Conservation (phyloP, 257 asterid species). For the Schizonepeta tenuifolia region DNA sequence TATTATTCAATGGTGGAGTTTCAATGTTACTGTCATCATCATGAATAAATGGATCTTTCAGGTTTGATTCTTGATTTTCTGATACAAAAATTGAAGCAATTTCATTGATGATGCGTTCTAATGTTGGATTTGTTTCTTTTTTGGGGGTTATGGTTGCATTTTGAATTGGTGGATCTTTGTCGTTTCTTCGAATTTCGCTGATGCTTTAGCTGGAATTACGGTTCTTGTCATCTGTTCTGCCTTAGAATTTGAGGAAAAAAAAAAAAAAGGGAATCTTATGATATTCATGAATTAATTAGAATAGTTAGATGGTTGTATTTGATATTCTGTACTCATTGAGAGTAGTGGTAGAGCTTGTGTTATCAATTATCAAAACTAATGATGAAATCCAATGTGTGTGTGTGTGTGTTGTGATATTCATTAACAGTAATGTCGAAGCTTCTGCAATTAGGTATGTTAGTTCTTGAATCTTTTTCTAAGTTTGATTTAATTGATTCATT, state of each 20-base stretch:
- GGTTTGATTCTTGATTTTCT: constrained; percentile 43
- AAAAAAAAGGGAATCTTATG: constrained; percentile 21
- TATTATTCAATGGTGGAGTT: constrained; percentile 85
- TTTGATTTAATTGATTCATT: background rate
- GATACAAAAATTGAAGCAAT: background rate
- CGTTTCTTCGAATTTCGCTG: background rate
- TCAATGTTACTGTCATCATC: constrained; percentile 85
- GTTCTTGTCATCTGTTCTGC: constrained; percentile 22
- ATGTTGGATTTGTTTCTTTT: constrained; percentile 19
- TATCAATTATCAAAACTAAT: background rate
- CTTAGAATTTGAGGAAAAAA: constrained; percentile 16
- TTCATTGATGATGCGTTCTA: background rate
- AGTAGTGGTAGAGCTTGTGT: background rate
- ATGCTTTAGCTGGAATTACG: constrained; percentile 31
- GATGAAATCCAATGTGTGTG: background rate
- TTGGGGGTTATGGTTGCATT: background rate
- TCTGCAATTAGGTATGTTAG: background rate
- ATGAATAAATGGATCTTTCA: constrained; percentile 92
- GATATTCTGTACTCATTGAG: background rate
- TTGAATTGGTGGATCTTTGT: constrained; percentile 17
- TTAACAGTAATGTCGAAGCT: background rate
- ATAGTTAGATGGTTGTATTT: constrained; percentile 7
- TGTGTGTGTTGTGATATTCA: background rate
- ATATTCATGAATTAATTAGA: background rate
- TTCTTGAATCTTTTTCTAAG: background rate